Base-by-base conservation (phyloP, 495 filamentous ascomycete species). In the Penicillium cosmopolitanum region DNA sequence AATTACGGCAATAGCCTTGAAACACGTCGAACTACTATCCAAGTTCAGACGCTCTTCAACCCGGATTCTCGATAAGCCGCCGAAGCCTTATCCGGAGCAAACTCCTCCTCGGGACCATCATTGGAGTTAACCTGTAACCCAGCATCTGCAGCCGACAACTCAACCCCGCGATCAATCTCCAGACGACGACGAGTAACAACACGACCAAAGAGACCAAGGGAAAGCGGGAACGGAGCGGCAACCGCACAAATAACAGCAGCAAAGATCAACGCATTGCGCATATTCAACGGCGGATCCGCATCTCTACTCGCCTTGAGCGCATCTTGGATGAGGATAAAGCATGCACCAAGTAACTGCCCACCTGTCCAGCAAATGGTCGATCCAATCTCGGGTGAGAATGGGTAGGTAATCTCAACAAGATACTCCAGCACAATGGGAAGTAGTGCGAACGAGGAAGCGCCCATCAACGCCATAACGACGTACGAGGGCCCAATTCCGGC, bases 391-490 rank as follows among this genome's bases (percentile, higher is more conserved):
- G 95, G 92, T n/a, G 86, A 87, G 23, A 93, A 86, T 0, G 94
- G 94, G 60, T 92, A 89, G 16, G 92, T 92, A 61, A 96, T 79
- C 70, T 97, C 91, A 56, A 89, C 90, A 33, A 95, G 74, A 66
- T 85, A 95, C 77, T 98, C 95, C 36, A 98, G 81, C 12, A 86
- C 90, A 23, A 97, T 80, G 9, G 95, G 95, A 9, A 98, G 75
- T 2, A 98, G 73, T 50, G 79, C 78, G 74, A 98, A 98, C n/a
- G 79, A 83, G 2, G 89, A 75, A 0, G 91, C 94, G 57, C 95
- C 95, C 1, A 96, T 80, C 13, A 96, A 52, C 23, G 73, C 75
- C 66, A 69, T 72, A 21, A 96, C 82, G 52, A 88, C 80, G 64
- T 89, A 96, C 33, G 73, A 66, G 0, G 91, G 89, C 0, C 84